phyloP scores from a whole-genome alignment of 345 rosid genomes.

The Bruguiera parviflora region DNA sequence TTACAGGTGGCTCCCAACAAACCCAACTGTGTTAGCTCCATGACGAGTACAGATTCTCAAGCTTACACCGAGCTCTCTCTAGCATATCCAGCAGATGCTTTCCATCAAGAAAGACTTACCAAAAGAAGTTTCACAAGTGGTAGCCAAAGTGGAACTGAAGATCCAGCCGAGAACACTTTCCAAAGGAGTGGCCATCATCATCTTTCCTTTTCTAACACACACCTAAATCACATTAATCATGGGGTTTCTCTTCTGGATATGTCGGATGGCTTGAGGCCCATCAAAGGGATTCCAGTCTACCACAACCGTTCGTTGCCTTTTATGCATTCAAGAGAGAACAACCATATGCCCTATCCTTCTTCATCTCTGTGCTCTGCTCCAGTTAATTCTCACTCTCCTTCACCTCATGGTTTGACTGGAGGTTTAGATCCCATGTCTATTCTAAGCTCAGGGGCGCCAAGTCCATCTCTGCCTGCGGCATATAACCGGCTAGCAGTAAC shows the following conservation, averaged over 20 bases:
- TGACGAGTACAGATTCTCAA: slow-evolving; percentile 10
- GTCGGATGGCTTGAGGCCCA: slow-evolving; percentile 54
- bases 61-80: slow-evolving; percentile 45
- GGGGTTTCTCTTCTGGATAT: slow-evolving; percentile 34
- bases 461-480: slow-evolving; percentile 14
- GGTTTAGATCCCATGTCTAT: slow-evolving; percentile 52
- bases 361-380: slow-evolving; percentile 25
- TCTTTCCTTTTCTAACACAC: neutral
- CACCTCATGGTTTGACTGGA: slow-evolving; percentile 40
- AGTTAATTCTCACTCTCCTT: slow-evolving; percentile 30
- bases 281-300: slow-evolving; percentile 78
- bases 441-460: slow-evolving; percentile 33
- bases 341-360: slow-evolving; percentile 39
- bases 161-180: slow-evolving; percentile 23
- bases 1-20: slow-evolving; percentile 9
- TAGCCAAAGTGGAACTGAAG: slow-evolving; percentile 7
- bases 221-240: slow-evolving; percentile 22
- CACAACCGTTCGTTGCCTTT: slow-evolving; percentile 69
- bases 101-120: neutral
- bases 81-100: slow-evolving; percentile 28
- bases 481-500: slow-evolving; percentile 25
- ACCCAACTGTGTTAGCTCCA: slow-evolving; percentile 18
- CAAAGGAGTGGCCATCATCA: slow-evolving; percentile 8
- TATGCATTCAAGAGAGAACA: slow-evolving; percentile 27
- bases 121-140: slow-evolving; percentile 8